A percentile compares a stretch with the other conserved stretches of the same genome.
Conservation (phyloP, 352 stramenopile genomes). For the Globisporangium iwayamae region DNA sequence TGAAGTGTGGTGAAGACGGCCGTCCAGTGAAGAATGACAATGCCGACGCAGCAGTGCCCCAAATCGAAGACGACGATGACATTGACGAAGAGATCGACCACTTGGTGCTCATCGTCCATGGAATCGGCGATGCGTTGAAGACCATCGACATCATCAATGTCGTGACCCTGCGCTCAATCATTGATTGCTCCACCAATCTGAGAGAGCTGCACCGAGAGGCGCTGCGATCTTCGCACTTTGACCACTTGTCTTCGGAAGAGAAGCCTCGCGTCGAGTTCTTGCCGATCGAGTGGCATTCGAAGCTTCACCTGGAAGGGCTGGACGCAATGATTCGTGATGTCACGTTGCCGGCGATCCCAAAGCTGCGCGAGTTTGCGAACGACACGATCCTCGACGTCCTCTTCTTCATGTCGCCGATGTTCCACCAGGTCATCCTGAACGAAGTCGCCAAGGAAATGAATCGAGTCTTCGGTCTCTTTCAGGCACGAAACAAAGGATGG, state of each 20-base stretch:
- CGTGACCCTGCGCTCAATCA: slow-evolving; percentile 76
- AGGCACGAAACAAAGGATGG: slow-evolving; percentile 57
- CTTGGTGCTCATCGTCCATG: slow-evolving; percentile 86
- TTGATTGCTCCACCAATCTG: slow-evolving; percentile 72
- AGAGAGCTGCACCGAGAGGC: slow-evolving; percentile 64
- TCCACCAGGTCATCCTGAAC: slow-evolving; percentile 90
- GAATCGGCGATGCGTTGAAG: slow-evolving; percentile 87
- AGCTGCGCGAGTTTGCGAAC: slow-evolving; percentile 90
- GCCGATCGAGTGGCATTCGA: slow-evolving; percentile 86
- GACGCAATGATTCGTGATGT: slow-evolving; percentile 70
- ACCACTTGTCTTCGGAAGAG: slow-evolving; percentile 29
- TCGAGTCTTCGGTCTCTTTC: slow-evolving; percentile 76
- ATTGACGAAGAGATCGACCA: slow-evolving; percentile 82
- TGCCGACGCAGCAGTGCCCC: slow-evolving; percentile 12
- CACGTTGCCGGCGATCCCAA: slow-evolving; percentile 85
- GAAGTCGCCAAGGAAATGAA: slow-evolving; percentile 92
- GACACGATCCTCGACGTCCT: slow-evolving; percentile 91
- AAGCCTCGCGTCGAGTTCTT: slow-evolving; percentile 66
- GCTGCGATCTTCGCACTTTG: slow-evolving; percentile 66
- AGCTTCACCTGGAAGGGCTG: slow-evolving; percentile 75
- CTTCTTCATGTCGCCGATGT: slow-evolving; percentile 91
- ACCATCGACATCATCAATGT: slow-evolving; percentile 86
- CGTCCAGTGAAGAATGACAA: background rate
- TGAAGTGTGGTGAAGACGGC: slow-evolving; percentile 28
- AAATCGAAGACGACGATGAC: slow-evolving; percentile 57